Percentiles rank a stretch among this genome's conserved stretches.
These are phyloP conservation scores for Phyllosticta paracitricarpa DNA, from an alignment of 2,329 filamentous ascomycete species.

Conservation along the genomic window DNA sequence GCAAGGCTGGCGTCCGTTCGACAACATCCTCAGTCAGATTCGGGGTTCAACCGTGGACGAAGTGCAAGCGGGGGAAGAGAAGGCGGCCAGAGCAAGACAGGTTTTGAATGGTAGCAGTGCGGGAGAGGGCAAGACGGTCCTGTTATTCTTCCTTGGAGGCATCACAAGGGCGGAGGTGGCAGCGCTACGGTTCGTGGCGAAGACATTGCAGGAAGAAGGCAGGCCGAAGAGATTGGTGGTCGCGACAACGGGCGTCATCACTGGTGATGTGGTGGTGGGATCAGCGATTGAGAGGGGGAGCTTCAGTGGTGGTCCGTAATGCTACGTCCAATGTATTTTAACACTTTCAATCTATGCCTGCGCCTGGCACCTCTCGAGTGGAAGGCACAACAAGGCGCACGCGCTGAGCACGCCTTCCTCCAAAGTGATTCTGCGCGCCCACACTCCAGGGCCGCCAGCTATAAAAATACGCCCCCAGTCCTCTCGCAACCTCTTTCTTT, in stretches of 20 bases:
- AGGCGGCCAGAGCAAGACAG: slow-evolving; percentile 76
- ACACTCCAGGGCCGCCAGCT: not conserved
- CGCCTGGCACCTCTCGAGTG: not conserved
- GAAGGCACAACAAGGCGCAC: not conserved
- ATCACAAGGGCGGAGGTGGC: slow-evolving; percentile 96
- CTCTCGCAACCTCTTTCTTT: not conserved
- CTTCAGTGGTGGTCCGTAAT: slow-evolving; percentile 16
- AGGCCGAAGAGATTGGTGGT: slow-evolving; percentile 70
- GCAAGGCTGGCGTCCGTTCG: slow-evolving; percentile 87
- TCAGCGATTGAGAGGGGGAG: slow-evolving; percentile 62
- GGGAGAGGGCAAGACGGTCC: slow-evolving; percentile 51
- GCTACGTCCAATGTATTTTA: not conserved
- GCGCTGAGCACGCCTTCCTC: not conserved
- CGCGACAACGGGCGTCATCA: slow-evolving; percentile 85
- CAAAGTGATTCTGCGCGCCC: not conserved
- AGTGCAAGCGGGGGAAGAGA: slow-evolving; percentile 84
- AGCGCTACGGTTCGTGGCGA: slow-evolving; percentile 79
- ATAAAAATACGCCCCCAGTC: not conserved
- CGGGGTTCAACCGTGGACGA: slow-evolving; percentile 86
- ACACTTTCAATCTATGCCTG: not conserved
- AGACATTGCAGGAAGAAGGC: slow-evolving; percentile 56
- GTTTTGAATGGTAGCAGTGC: slow-evolving; percentile 63
- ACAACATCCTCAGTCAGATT: slow-evolving; percentile 81
- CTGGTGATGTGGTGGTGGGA: slow-evolving; percentile 80
- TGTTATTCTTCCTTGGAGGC: slow-evolving; percentile 96